These are phyloP conservation scores for Coemansia sp. DNA, from an alignment of 192 early-diverging fungal species.

Conservation along the genomic window DNA sequence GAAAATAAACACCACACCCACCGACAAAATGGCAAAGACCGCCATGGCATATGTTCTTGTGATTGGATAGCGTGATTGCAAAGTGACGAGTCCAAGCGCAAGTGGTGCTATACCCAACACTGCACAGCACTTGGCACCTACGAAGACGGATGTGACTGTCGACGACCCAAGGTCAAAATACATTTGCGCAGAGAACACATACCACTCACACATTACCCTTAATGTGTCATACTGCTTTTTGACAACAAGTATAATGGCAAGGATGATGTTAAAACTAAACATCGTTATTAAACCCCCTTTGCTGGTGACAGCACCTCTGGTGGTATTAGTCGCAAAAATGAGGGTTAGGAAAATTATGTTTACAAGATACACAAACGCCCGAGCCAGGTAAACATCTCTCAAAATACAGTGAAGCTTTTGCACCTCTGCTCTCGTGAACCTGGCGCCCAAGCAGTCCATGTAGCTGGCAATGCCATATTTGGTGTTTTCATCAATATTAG, in stretches of 20 bases:
- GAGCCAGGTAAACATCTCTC: background rate
- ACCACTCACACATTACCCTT: background rate
- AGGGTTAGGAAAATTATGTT: background rate
- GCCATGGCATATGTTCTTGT: background rate
- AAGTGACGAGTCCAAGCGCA: background rate
- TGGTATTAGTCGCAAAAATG: too few relatives aligned
- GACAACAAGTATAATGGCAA: background rate
- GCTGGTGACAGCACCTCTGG: background rate
- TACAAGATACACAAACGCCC: background rate
- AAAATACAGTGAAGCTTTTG: slow-evolving; percentile 1
- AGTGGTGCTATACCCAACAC: background rate
- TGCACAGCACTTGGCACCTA: background rate
- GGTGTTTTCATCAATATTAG: slow-evolving; percentile 1
- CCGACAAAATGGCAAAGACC: background rate
- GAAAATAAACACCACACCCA: background rate
- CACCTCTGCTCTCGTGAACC: background rate
- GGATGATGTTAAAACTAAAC: background rate
- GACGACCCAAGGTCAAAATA: background rate
- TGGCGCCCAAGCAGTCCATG: background rate
- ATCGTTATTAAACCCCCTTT: background rate
- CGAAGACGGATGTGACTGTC: background rate
- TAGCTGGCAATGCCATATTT: background rate
- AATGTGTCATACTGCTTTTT: background rate
- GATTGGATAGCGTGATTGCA: background rate
- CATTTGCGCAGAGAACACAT: background rate